A percentile compares a stretch with the other conserved stretches of the same genome.
phyloP scores from a whole-genome alignment of 2,329 filamentous ascomycete species.

The Colletotrichum plurivorum region DNA sequence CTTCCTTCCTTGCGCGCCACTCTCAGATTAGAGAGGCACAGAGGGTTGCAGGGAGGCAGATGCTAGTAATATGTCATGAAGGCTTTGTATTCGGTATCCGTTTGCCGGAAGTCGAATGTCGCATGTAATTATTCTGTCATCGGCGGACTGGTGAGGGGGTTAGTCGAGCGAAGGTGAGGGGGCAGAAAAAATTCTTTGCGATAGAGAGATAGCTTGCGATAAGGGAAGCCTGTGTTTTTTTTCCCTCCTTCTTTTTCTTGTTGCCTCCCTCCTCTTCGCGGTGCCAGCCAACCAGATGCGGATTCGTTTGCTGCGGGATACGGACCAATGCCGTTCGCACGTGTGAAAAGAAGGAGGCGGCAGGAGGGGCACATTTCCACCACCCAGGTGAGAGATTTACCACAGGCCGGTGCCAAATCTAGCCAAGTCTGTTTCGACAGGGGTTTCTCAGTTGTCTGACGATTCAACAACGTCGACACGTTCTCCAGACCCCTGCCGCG shows the following conservation, averaged over 20 bases:
- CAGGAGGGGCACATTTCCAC: constrained; percentile 37
- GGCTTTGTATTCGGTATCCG: background rate
- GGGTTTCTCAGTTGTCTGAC: constrained; percentile 35
- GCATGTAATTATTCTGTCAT: constrained; percentile 9
- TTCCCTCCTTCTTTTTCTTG: background rate
- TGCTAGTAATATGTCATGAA: background rate
- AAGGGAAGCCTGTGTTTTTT: constrained; percentile 3
- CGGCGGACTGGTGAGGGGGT: background rate
- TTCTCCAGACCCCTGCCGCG: constrained; percentile 1
- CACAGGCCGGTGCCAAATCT: constrained; percentile 1
- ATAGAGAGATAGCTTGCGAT: constrained; percentile 23
- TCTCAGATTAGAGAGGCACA: background rate
- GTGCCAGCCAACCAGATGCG: background rate
- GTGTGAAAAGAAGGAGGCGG: constrained; percentile 17
- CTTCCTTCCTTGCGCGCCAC: constrained; percentile 17
- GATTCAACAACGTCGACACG: constrained; percentile 27
- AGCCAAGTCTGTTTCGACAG: constrained; percentile 36
- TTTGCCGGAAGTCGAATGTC: background rate
- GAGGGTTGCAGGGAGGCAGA: background rate
- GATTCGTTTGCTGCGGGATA: constrained; percentile 35
- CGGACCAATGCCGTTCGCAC: constrained; percentile 38
- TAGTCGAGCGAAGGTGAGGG: background rate
- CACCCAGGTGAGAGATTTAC: background rate
- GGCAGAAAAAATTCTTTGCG: constrained; percentile 12
- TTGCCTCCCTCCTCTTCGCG: no score